Conservation (phyloP, 306 rosid genomes). For the Glycine latifolia region DNA sequence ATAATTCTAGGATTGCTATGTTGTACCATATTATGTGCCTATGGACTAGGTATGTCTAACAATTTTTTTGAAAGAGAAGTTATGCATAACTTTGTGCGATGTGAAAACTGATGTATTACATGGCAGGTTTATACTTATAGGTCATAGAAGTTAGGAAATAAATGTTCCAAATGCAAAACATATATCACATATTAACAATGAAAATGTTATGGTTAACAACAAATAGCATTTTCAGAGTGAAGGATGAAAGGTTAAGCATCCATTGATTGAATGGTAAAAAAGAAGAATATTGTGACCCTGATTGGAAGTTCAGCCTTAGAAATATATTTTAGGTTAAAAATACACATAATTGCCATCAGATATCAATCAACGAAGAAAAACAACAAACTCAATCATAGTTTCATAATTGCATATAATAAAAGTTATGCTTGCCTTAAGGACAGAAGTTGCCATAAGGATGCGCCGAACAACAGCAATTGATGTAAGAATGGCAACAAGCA, state of each 20-base stretch:
- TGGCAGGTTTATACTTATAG: not conserved
- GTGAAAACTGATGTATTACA: not conserved
- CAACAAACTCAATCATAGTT: slow-evolving; percentile 29
- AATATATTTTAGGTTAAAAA: slow-evolving; percentile 5
- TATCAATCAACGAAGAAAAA: slow-evolving; percentile 14
- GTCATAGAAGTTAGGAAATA: not conserved
- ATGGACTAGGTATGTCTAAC: slow-evolving; percentile 9
- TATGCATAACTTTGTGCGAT: slow-evolving; percentile 7
- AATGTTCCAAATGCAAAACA: not conserved
- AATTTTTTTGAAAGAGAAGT: slow-evolving; percentile 11
- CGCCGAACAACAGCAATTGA: slow-evolving; percentile 94
- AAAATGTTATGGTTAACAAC: slow-evolving; percentile 6
- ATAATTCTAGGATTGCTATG: slow-evolving; percentile 1
- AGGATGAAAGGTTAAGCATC: not conserved
- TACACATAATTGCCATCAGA: slow-evolving; percentile 3
- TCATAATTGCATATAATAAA: slow-evolving; percentile 22
- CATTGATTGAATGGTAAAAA: not conserved
- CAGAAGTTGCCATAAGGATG: slow-evolving; percentile 94
- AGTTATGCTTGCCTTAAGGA: slow-evolving; percentile 79
- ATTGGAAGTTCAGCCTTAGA: not conserved
- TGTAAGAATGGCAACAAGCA: slow-evolving; percentile 80
- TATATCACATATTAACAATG: not conserved
- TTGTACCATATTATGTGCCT: not conserved
- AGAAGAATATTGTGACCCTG: not conserved
- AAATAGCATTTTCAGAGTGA: not conserved